Evolutionary conservation across 2,329 filamentous ascomycete genomes (phyloP).

Genomic region (Tolypocladium cylindrosporum): DNA sequence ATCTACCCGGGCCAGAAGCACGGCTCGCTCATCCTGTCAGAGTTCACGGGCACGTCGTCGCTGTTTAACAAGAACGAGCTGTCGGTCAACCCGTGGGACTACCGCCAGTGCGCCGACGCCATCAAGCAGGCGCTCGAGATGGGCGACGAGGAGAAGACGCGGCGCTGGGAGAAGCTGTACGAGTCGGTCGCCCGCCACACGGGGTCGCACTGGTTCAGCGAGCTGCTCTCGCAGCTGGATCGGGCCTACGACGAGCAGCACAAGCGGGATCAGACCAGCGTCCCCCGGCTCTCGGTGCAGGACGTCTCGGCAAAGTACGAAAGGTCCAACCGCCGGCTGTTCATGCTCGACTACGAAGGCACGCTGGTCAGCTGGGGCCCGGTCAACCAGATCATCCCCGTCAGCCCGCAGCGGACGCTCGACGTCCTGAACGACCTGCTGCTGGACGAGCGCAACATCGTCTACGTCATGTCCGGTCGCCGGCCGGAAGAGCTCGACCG

Average conservation of each 20-base stretch:
- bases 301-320: conserved; percentile 57
- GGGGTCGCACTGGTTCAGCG: conserved; percentile 76
- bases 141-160: conserved; percentile 60
- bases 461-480: conserved; percentile 90
- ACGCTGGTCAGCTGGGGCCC: conserved; percentile 84
- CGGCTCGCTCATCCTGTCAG: conserved; percentile 82
- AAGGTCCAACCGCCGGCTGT: conserved; percentile 57
- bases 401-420: conserved; percentile 73
- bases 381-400: conserved; percentile 72
- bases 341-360: conserved; percentile 90
- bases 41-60: conserved; percentile 87
- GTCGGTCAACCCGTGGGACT: conserved; percentile 92
- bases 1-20: conserved; percentile 62
- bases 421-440: conserved; percentile 75
- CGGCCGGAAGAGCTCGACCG: conserved; percentile 81
- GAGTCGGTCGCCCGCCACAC: conserved; percentile 70
- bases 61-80: conserved; percentile 75
- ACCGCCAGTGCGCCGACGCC: conserved; percentile 75
- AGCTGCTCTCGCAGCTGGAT: conserved; percentile 60
- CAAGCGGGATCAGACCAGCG: conserved; percentile 71
- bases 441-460: conserved; percentile 68
- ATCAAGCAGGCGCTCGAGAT: conserved; percentile 80
- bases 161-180: conserved; percentile 66
- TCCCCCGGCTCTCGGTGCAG: conserved; percentile 70
- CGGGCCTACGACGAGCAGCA: conserved; percentile 77